Conservation (phyloP, 2,329 filamentous ascomycete species). For the Juglanconis oblonga region DNA sequence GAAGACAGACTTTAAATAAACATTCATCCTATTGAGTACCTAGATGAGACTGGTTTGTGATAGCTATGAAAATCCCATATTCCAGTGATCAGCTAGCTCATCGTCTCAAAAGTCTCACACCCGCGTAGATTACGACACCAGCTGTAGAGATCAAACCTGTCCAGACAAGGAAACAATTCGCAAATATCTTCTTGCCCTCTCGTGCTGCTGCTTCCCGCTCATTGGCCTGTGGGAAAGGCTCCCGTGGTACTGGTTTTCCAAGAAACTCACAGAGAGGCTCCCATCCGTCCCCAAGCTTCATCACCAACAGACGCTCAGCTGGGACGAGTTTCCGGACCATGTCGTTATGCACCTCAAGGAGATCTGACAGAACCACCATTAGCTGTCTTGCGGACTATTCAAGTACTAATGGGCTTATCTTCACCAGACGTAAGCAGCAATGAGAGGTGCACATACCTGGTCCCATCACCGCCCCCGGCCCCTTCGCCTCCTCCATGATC, state of each 20-base stretch:
- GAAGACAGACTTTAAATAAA: too few relatives aligned
- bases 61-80: background rate
- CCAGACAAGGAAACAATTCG: background rate
- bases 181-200: background rate
- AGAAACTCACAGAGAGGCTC: constrained; percentile 3
- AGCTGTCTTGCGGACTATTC: too few relatives aligned
- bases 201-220: background rate
- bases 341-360: constrained; percentile 6
- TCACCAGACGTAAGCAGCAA: background rate
- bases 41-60: too few relatives aligned
- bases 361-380: background rate
- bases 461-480: background rate
- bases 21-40: too few relatives aligned
- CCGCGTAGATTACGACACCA: background rate
- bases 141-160: background rate
- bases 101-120: background rate
- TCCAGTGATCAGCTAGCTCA: background rate
- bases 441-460: background rate
- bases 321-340: constrained; percentile 4
- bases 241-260: background rate
- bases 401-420: background rate
- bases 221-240: constrained; percentile 2
- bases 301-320: constrained; percentile 1
- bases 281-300: constrained; percentile 8
- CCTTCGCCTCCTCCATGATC: background rate